Evolutionary conservation across 257 asterid genomes (phyloP).

Genomic region (Striga asiatica): DNA sequence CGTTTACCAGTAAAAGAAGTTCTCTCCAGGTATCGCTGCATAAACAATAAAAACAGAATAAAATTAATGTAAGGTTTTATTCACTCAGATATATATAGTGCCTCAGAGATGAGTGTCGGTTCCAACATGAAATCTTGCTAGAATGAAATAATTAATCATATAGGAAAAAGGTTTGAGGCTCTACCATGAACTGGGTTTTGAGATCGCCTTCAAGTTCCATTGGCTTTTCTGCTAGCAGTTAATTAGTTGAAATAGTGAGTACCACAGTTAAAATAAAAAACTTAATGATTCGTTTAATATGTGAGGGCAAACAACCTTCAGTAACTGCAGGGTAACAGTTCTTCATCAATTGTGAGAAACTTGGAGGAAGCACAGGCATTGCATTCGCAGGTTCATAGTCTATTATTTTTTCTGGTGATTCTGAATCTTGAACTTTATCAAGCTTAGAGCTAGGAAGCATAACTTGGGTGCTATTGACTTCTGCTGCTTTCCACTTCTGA

Average conservation of each 20-base stretch:
- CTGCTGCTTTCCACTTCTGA: constrained; percentile 26
- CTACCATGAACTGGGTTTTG: constrained; percentile 60
- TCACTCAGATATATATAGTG: not conserved
- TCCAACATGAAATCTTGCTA: not conserved
- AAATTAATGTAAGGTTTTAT: constrained; percentile 3
- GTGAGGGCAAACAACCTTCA: constrained; percentile 23
- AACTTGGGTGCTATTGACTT: constrained; percentile 25
- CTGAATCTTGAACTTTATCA: constrained; percentile 28
- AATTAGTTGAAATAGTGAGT: constrained; percentile 12
- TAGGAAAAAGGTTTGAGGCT: not conserved
- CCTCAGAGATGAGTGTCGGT: not conserved
- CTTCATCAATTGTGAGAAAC: constrained; percentile 60
- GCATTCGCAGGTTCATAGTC: constrained; percentile 28
- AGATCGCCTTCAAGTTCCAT: constrained; percentile 25
- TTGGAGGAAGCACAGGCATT: constrained; percentile 50
- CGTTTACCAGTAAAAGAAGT: constrained; percentile 56
- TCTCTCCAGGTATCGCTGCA: constrained; percentile 68
- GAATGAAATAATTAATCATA: not conserved
- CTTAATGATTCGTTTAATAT: not conserved
- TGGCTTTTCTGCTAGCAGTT: constrained; percentile 31
- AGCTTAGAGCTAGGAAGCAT: constrained; percentile 21
- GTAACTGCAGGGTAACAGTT: constrained; percentile 47
- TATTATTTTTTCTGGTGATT: constrained; percentile 19
- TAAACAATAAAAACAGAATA: constrained; percentile 7
- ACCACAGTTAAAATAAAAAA: constrained; percentile 11